Evolutionary conservation across 2,329 filamentous ascomycete species (phyloP).

Genomic region (Colletotrichum filicis): DNA sequence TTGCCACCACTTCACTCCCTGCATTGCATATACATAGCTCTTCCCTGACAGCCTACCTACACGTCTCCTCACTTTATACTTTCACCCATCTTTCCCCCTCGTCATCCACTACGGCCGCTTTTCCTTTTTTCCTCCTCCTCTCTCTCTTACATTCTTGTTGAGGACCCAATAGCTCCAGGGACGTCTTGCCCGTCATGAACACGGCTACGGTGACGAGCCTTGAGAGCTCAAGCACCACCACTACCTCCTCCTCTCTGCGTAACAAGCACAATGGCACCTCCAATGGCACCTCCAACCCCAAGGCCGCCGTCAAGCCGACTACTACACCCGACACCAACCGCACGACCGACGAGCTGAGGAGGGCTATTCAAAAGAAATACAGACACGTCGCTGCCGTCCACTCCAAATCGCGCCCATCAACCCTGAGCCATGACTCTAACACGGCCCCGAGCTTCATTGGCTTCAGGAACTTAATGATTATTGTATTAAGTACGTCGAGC

Average conservation of each 20-base stretch:
- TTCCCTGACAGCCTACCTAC: not conserved
- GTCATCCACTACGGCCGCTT: slow-evolving; percentile 5
- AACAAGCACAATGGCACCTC: slow-evolving; percentile 34
- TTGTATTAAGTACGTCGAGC: slow-evolving; percentile 77
- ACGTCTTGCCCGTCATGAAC: slow-evolving; percentile 46
- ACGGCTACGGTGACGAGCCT: slow-evolving; percentile 50
- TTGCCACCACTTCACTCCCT: slow-evolving; percentile 28
- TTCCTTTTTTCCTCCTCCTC: not conserved
- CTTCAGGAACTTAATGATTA: slow-evolving; percentile 95
- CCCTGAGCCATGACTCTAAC: slow-evolving; percentile 84
- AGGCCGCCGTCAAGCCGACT: slow-evolving; percentile 36
- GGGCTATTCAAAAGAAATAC: slow-evolving; percentile 73
- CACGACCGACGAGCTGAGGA: slow-evolving; percentile 45
- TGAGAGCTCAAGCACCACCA: slow-evolving; percentile 27
- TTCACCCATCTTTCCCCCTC: slow-evolving; percentile 11
- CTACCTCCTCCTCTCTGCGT: slow-evolving; percentile 20
- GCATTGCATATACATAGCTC: slow-evolving; percentile 32
- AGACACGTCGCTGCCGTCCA: slow-evolving; percentile 93
- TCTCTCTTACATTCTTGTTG: not conserved
- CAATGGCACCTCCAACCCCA: slow-evolving; percentile 33
- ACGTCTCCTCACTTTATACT: slow-evolving; percentile 23
- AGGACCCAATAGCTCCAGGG: slow-evolving; percentile 11
- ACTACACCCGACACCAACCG: slow-evolving; percentile 19
- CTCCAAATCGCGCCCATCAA: slow-evolving; percentile 76
- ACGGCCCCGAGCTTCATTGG: slow-evolving; percentile 86